Evolutionary conservation across 1,139 yeast genomes (phyloP).

Genomic region (Yarrowia galli): DNA sequence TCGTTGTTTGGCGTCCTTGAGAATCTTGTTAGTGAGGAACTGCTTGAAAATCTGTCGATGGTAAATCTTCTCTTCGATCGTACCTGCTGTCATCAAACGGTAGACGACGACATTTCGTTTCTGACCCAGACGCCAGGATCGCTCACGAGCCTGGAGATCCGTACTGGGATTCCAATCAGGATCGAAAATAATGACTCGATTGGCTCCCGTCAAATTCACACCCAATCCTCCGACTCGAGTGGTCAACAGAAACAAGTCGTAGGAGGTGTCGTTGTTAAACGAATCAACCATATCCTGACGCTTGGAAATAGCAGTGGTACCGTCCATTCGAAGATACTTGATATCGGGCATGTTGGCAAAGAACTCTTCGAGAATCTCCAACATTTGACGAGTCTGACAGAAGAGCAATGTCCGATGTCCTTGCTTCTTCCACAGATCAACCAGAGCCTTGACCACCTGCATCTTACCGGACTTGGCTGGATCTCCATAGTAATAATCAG

Average conservation of each 20-base stretch:
- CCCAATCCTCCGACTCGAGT: conserved; percentile 97
- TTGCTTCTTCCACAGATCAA: conserved; percentile 78
- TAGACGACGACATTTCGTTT: conserved; percentile 92
- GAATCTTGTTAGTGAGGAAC: conserved; percentile 86
- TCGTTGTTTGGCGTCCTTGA: conserved; percentile 94
- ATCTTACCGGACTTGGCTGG: conserved; percentile 84
- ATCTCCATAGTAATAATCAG: conserved; percentile 65
- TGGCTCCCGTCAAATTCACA: conserved; percentile 93
- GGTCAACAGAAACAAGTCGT: conserved; percentile 77
- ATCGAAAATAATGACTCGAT: conserved; percentile 89
- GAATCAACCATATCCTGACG: conserved; percentile 82
- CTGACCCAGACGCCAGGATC: conserved; percentile 98
- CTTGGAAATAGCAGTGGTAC: conserved; percentile 78
- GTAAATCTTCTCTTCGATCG: conserved; percentile 95
- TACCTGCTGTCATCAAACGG: conserved; percentile 90
- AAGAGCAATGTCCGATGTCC: conserved; percentile 82
- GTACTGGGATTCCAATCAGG: conserved; percentile 99
- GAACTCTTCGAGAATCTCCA: conserved; percentile 78
- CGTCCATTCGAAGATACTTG: conserved; percentile 87
- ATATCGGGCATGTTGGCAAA: conserved; percentile 55
- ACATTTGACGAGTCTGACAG: conserved; percentile 93
- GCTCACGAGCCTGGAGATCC: conserved; percentile 93
- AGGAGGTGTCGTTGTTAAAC: conserved; percentile 68
- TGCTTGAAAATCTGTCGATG: conserved; percentile 97
- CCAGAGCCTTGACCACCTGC: conserved; percentile 80